Evolutionary conservation across 257 asterid genomes (phyloP).

Genomic region (Salvia miltiorrhiza): DNA sequence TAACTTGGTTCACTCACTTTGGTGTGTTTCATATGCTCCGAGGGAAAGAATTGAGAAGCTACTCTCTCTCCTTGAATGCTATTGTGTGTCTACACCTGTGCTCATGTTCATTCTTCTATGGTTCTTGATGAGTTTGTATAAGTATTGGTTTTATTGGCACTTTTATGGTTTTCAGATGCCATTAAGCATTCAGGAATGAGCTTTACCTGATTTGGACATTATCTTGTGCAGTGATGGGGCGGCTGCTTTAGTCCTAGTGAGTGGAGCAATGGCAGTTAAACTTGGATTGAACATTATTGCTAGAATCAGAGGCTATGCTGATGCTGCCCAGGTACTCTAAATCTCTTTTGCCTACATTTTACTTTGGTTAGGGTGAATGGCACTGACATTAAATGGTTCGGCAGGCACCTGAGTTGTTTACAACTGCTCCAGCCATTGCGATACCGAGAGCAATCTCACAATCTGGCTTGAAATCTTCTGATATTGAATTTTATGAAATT

Average conservation of each 20-base stretch:
- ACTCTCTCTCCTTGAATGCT: background rate
- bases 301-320: constrained; percentile 83
- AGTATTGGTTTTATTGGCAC: background rate
- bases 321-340: constrained; percentile 81
- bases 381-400: constrained; percentile 28
- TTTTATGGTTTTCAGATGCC: background rate
- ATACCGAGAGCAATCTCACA: constrained; percentile 86
- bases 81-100: background rate
- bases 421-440: constrained; percentile 95
- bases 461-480: constrained; percentile 68
- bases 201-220: constrained; percentile 1
- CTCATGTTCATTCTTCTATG: background rate
- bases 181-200: background rate
- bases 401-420: constrained; percentile 91
- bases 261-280: constrained; percentile 71
- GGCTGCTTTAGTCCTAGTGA: constrained; percentile 87
- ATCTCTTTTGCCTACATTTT: background rate
- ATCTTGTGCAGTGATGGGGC: constrained; percentile 78
- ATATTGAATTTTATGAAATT: constrained; percentile 80
- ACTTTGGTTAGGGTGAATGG: background rate
- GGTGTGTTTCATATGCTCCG: background rate
- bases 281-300: constrained; percentile 78
- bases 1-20: background rate
- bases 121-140: background rate
- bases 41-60: background rate